These are phyloP conservation scores for Trametes punicea DNA, from an alignment of 768 basidiomycete genomes.

Conservation along the genomic window DNA sequence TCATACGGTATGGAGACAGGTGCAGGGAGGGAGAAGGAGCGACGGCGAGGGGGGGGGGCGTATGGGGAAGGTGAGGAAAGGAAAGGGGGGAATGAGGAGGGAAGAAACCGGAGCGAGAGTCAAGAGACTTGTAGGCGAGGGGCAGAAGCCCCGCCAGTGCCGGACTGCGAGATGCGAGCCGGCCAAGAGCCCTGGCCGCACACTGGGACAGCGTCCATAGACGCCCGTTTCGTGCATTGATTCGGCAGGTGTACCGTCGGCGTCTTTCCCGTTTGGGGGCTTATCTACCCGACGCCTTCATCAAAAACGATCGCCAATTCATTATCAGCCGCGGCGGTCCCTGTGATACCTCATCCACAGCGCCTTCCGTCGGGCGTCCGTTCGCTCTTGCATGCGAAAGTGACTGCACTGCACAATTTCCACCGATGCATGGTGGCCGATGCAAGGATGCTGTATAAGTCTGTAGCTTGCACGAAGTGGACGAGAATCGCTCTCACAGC, in stretches of 20 bases:
- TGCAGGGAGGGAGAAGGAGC: neutral
- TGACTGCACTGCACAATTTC: neutral
- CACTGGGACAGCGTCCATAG: neutral
- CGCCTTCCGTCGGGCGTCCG: slow-evolving; percentile 10
- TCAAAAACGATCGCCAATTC: slow-evolving; percentile 1
- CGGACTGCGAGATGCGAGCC: slow-evolving; percentile 12
- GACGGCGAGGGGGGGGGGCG: neutral
- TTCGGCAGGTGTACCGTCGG: slow-evolving; percentile 3
- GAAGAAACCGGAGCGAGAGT: slow-evolving; percentile 4
- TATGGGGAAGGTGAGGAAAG: neutral
- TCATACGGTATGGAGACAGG: slow-evolving; percentile 8
- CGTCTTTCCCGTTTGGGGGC: slow-evolving; percentile 3
- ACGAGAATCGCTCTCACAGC: neutral
- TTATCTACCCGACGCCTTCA: slow-evolving; percentile 19
- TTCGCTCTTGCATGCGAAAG: neutral
- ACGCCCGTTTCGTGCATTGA: slow-evolving; percentile 1
- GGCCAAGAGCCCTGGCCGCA: neutral
- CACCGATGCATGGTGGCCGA: neutral
- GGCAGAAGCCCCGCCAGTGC: slow-evolving; percentile 9
- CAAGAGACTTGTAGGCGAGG: slow-evolving; percentile 1
- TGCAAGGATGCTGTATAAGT: neutral
- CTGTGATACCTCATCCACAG: slow-evolving; percentile 7
- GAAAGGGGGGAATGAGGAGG: slow-evolving; percentile 1
- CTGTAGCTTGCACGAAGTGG: neutral
- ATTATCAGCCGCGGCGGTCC: slow-evolving; percentile 2